A percentile compares a stretch with the other conserved stretches of the same genome.
These are phyloP conservation scores for Paracorniculantispora psalliotae DNA, from an alignment of 2,329 filamentous ascomycete species.

Conservation along the genomic window DNA sequence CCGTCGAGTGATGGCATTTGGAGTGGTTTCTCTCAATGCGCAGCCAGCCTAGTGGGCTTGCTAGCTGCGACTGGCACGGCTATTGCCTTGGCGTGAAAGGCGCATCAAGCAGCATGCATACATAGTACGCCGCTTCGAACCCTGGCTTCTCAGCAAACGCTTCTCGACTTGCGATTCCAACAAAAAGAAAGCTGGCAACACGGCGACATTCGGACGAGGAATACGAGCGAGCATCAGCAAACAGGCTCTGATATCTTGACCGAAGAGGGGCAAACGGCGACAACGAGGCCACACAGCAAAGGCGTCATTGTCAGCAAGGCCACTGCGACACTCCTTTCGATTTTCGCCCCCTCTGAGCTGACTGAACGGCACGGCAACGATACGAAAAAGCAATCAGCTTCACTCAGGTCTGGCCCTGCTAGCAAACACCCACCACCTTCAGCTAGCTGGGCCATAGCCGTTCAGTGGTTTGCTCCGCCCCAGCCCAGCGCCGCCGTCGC, in stretches of 20 bases:
- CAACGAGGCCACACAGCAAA: neutral
- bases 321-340: neutral
- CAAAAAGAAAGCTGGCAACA: neutral
- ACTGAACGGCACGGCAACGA: neutral
- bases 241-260: neutral
- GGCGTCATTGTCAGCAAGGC: slow-evolving; percentile 5
- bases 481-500: neutral
- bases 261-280: neutral
- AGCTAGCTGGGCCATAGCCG: neutral
- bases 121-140: neutral
- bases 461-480: neutral
- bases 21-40: neutral
- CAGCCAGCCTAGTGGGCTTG: neutral
- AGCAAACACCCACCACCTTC: neutral
- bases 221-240: too few relatives aligned
- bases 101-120: neutral
- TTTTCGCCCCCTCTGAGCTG: neutral
- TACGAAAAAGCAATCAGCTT: neutral
- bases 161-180: neutral
- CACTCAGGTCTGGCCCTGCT: neutral
- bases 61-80: neutral
- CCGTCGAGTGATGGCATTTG: slow-evolving; percentile 2
- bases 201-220: neutral
- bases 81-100: neutral
- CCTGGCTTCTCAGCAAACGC: neutral